Evolutionary conservation across 2,329 filamentous ascomycete species (phyloP).

Genomic region (Sordariomycetes sp.): DNA sequence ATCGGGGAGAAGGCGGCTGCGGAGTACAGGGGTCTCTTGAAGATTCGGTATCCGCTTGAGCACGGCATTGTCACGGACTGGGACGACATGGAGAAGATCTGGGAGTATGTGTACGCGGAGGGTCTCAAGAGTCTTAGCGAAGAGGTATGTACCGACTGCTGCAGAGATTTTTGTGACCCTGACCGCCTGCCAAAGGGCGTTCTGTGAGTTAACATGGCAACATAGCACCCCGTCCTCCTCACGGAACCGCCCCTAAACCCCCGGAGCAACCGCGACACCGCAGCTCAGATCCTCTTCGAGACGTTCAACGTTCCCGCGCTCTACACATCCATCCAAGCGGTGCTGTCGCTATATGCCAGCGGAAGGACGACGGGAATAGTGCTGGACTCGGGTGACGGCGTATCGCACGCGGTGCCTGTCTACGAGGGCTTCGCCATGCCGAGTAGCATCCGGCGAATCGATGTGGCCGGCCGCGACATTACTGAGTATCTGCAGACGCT

Average conservation of each 20-base stretch:
- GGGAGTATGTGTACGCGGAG: conserved; percentile 94
- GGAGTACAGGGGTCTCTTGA: conserved; percentile 81
- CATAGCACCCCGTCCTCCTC: conserved; percentile 80
- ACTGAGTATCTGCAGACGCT: conserved; percentile 90
- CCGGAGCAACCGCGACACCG: conserved; percentile 86
- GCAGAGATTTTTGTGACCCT: background rate
- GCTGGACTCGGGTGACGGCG: conserved; percentile 87
- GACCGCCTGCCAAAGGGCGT: background rate
- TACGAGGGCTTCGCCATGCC: conserved; percentile 97
- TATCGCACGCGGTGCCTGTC: conserved; percentile 93
- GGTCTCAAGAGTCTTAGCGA: conserved; percentile 94
- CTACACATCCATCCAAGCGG: conserved; percentile 94
- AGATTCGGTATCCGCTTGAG: conserved; percentile 91
- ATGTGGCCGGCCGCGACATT: conserved; percentile 90
- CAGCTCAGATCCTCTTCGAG: conserved; percentile 95
- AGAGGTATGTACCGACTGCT: conserved; percentile 47
- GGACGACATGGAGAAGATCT: conserved; percentile 99
- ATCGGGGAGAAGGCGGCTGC: conserved; percentile 82
- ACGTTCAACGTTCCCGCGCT: conserved; percentile 96
- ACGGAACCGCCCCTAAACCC: conserved; percentile 95
- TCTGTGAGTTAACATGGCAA: conserved; percentile 3
- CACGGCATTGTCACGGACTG: conserved; percentile 98
- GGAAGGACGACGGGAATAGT: conserved; percentile 94
- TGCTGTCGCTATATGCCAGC: conserved; percentile 89
- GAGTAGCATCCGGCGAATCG: conserved; percentile 87